Conservation (phyloP, 306 rosid genomes). For the Casuarina cunninghamiana region DNA sequence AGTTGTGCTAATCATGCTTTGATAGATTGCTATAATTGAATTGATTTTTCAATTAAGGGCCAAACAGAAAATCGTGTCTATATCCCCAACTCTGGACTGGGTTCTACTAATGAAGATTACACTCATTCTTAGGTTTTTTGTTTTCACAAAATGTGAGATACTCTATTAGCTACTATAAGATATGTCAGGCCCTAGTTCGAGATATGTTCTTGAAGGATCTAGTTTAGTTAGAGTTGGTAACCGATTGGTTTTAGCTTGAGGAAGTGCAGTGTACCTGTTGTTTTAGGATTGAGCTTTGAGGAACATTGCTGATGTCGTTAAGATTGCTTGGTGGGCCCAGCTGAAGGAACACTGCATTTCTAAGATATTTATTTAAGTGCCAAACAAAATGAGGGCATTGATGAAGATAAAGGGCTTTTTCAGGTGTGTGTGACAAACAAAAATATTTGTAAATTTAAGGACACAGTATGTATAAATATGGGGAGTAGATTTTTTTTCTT, state of each 20-base stretch:
- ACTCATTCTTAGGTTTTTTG: not conserved
- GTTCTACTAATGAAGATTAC: not conserved
- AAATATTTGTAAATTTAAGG: not conserved
- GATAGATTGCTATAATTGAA: not conserved
- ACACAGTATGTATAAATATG: not conserved
- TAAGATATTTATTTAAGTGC: not conserved
- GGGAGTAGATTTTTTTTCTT: not conserved
- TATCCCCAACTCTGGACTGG: not conserved
- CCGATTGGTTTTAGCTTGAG: not conserved
- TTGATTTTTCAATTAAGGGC: not conserved
- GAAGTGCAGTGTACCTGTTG: not conserved
- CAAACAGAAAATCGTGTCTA: not conserved
- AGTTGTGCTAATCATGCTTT: not conserved
- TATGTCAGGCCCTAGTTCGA: not conserved
- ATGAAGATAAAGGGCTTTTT: not conserved
- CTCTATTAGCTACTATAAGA: not conserved
- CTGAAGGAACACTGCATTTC: not conserved
- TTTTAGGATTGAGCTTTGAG: not conserved
- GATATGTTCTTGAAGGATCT: conserved; percentile 4
- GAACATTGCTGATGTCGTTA: not conserved
- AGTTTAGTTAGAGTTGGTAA: not conserved
- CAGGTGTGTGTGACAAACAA: not conserved
- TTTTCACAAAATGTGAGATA: not conserved
- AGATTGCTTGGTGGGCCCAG: not conserved
- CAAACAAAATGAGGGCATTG: not conserved